phyloP scores from a whole-genome alignment of 768 basidiomycete species.

The Tricholoma terreum region DNA sequence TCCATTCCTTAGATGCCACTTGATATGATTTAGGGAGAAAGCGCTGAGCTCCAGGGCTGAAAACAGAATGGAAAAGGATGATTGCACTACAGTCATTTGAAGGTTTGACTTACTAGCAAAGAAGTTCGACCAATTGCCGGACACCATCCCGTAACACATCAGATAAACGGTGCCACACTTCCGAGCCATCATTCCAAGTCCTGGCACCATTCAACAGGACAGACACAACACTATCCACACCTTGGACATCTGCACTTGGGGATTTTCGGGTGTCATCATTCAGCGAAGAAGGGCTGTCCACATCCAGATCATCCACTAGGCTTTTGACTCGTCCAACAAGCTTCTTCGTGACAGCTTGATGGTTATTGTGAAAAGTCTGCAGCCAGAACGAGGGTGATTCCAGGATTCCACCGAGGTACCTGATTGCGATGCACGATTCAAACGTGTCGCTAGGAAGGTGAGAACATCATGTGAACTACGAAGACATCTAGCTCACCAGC shows the following conservation, averaged over 20 bases:
- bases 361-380: neutral
- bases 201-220: neutral
- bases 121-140: no score
- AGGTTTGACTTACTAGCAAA: no score
- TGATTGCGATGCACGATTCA: neutral
- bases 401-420: neutral
- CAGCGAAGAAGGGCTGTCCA: neutral
- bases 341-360: neutral
- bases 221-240: neutral
- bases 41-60: no score
- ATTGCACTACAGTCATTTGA: no score
- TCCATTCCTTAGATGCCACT: no score
- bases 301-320: neutral
- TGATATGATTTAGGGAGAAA: no score
- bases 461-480: no score
- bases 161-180: neutral
- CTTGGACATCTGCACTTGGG: neutral
- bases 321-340: neutral
- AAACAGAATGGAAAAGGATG: no score
- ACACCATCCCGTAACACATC: no score
- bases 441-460: neutral
- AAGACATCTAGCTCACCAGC: neutral
- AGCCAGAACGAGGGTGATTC: neutral
- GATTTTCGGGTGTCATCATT: neutral
- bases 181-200: neutral